Evolutionary conservation across 148 eudicot species (phyloP).

Genomic region (Rhododendron griersonianum): DNA sequence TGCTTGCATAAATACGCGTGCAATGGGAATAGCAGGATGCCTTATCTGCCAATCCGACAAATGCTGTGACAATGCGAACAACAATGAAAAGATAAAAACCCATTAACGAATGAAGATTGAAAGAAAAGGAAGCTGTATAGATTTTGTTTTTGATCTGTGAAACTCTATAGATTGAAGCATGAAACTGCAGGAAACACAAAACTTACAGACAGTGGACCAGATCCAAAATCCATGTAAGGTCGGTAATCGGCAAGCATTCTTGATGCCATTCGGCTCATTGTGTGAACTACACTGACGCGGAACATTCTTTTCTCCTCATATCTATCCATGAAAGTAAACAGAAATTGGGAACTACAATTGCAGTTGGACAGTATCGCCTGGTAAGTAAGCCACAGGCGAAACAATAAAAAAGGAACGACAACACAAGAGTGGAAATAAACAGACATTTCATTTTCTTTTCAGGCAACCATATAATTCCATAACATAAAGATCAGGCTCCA

Average conservation of each 20-base stretch:
- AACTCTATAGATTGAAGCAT: neutral
- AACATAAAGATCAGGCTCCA: neutral
- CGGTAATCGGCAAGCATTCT: constrained; percentile 7
- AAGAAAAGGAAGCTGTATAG: neutral
- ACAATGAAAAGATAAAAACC: neutral
- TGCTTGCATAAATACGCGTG: neutral
- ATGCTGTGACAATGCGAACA: neutral
- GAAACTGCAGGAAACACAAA: neutral
- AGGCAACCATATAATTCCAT: neutral
- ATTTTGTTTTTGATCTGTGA: too few relatives aligned
- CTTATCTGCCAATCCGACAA: neutral
- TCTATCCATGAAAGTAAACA: constrained; percentile 1
- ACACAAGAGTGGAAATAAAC: neutral
- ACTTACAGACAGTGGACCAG: constrained; percentile 10
- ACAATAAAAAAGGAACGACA: neutral
- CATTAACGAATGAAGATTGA: neutral
- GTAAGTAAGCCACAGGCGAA: neutral
- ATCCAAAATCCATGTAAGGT: constrained; percentile 9
- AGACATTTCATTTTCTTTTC: neutral
- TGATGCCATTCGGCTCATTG: constrained; percentile 15
- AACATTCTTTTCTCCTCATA: constrained; percentile 16
- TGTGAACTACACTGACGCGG: neutral
- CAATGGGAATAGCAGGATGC: constrained; percentile 15
- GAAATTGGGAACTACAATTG: neutral
- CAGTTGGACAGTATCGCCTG: neutral